A percentile compares a stretch with the other conserved stretches of the same genome.
Evolutionary conservation across 257 asterid genomes (phyloP).

Genomic region (Avicennia marina): DNA sequence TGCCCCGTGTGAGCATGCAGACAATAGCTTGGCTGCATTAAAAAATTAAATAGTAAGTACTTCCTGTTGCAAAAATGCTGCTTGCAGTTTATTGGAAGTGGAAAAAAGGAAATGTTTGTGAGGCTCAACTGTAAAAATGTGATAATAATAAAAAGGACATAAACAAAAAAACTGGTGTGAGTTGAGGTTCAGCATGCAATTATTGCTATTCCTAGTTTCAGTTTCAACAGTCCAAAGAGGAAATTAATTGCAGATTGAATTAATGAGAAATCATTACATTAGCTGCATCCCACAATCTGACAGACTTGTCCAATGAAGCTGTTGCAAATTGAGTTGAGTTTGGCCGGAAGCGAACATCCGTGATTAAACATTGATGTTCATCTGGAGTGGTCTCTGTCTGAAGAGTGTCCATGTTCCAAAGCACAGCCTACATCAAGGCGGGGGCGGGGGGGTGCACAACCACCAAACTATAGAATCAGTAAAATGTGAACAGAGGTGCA

Average conservation of each 20-base stretch:
- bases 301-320: conserved; percentile 84
- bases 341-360: conserved; percentile 96
- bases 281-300: conserved; percentile 96
- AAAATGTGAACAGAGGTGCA: neutral
- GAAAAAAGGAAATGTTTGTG: neutral
- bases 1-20: conserved; percentile 77
- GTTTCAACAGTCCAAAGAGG: too few relatives aligned
- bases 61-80: neutral
- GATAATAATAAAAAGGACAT: too few relatives aligned
- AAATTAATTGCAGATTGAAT: neutral
- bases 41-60: conserved; percentile 19
- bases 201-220: too few relatives aligned
- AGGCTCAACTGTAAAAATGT: neutral
- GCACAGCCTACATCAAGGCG: conserved; percentile 68
- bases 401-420: conserved; percentile 96
- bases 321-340: conserved; percentile 86
- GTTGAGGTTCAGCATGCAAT: too few relatives aligned
- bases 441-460: too few relatives aligned
- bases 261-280: conserved; percentile 48
- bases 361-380: conserved; percentile 75
- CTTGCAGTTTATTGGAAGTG: neutral
- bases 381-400: conserved; percentile 59
- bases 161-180: too few relatives aligned
- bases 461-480: neutral
- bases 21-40: conserved; percentile 84